Percentiles rank a stretch among this genome's conserved stretches.
Conservation (phyloP, 768 basidiomycete species). For the Stropharia rugosoannulata region DNA sequence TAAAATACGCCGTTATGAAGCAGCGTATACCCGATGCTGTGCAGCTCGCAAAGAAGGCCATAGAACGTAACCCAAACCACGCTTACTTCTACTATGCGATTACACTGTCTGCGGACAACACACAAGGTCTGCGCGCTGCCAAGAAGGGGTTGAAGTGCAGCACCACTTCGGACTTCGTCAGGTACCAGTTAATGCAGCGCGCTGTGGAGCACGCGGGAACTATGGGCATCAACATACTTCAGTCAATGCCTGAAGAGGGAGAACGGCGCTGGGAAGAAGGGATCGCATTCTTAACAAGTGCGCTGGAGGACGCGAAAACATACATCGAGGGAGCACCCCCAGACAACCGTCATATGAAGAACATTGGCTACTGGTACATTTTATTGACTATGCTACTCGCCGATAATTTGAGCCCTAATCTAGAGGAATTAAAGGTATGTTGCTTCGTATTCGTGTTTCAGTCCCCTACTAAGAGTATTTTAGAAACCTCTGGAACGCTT, state of each 20-base stretch:
- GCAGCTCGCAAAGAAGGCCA: slow-evolving; percentile 40
- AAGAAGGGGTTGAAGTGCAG: slow-evolving; percentile 68
- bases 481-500: slow-evolving; percentile 34
- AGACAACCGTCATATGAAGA: slow-evolving; percentile 60
- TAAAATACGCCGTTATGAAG: slow-evolving; percentile 56
- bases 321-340: slow-evolving; percentile 59
- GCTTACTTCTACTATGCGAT: slow-evolving; percentile 68
- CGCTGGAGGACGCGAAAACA: slow-evolving; percentile 56
- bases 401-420: slow-evolving; percentile 47
- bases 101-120: slow-evolving; percentile 45
- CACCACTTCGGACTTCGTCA: slow-evolving; percentile 52
- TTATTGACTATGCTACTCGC: slow-evolving; percentile 50
- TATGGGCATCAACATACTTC: slow-evolving; percentile 49
- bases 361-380: slow-evolving; percentile 59
- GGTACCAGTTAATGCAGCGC: slow-evolving; percentile 57
- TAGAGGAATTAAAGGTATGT: slow-evolving; percentile 51
- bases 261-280: slow-evolving; percentile 56
- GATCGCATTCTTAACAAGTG: slow-evolving; percentile 57
- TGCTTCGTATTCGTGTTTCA: not conserved
- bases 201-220: slow-evolving; percentile 60
- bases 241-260: slow-evolving; percentile 39
- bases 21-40: slow-evolving; percentile 48
- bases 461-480: not conserved
- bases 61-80: slow-evolving; percentile 55
- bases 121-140: slow-evolving; percentile 55